These are phyloP conservation scores for Hemisphaericaspora subhashii DNA, from an alignment of 1,139 yeast species.

Conservation along the genomic window DNA sequence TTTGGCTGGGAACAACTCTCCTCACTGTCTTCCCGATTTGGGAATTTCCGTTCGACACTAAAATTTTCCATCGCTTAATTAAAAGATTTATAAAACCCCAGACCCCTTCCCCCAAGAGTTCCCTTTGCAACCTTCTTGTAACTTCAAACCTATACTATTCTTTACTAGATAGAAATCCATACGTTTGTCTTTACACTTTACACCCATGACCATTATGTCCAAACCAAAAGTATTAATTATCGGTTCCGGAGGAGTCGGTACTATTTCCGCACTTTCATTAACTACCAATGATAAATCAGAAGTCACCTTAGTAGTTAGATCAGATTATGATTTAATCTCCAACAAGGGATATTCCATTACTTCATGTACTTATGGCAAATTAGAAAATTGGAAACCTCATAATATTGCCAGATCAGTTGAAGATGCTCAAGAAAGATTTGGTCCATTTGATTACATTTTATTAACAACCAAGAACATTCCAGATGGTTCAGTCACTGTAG, in stretches of 20 bases:
- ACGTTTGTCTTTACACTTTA: no score
- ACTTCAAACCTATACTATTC: no score
- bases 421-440: conserved; percentile 41
- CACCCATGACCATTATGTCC: conserved; percentile 12
- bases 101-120: no score
- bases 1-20: no score
- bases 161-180: no score
- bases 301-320: conserved; percentile 63
- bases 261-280: conserved; percentile 63
- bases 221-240: conserved; percentile 38
- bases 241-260: conserved; percentile 64
- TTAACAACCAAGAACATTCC: conserved; percentile 76
- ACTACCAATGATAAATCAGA: conserved; percentile 43
- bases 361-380: conserved; percentile 60
- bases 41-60: no score
- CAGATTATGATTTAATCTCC: conserved; percentile 58
- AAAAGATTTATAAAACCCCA: no score
- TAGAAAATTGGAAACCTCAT: conserved; percentile 55
- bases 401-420: conserved; percentile 41
- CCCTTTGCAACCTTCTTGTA: no score
- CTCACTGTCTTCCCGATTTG: no score
- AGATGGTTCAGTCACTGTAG: conserved; percentile 55
- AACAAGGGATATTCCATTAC: conserved; percentile 58
- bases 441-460: conserved; percentile 65
- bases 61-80: no score